Evolutionary conservation across 2,329 filamentous ascomycete genomes (phyloP).

Genomic region (Aspergillus felis): DNA sequence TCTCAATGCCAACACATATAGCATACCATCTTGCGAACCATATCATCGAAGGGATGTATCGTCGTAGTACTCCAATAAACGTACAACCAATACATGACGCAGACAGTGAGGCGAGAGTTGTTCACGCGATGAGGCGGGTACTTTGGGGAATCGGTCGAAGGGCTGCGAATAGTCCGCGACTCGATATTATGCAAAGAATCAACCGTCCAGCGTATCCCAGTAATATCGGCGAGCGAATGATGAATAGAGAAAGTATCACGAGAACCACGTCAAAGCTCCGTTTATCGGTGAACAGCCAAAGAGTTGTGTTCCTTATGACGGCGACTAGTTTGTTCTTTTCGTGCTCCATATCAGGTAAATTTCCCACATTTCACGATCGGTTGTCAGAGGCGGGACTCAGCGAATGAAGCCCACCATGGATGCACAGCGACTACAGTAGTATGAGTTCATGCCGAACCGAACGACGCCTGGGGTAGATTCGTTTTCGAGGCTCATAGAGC

Average conservation of each 20-base stretch:
- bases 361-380: neutral
- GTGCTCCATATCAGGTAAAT: neutral
- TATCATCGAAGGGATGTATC: neutral
- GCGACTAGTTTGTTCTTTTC: slow-evolving; percentile 1
- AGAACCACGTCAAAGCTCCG: neutral
- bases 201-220: slow-evolving; percentile 10
- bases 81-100: neutral
- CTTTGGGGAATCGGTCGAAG: neutral
- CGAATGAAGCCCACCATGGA: slow-evolving; percentile 42
- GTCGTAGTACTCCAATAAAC: neutral
- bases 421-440: slow-evolving; percentile 46
- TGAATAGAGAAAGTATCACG: neutral
- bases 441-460: slow-evolving; percentile 48
- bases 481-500: slow-evolving; percentile 41
- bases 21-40: neutral
- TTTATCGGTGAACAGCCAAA: slow-evolving; percentile 1
- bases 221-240: slow-evolving; percentile 6
- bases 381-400: slow-evolving; percentile 21
- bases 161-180: neutral
- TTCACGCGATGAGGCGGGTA: neutral
- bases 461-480: slow-evolving; percentile 36
- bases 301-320: slow-evolving; percentile 3
- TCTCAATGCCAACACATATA: neutral
- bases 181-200: neutral
- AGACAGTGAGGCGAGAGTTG: neutral